Percentiles rank a stretch among this genome's conserved stretches.
These are phyloP conservation scores for Aureobasidium pullulans DNA, from an alignment of 2,329 filamentous ascomycete species.

Conservation along the genomic window DNA sequence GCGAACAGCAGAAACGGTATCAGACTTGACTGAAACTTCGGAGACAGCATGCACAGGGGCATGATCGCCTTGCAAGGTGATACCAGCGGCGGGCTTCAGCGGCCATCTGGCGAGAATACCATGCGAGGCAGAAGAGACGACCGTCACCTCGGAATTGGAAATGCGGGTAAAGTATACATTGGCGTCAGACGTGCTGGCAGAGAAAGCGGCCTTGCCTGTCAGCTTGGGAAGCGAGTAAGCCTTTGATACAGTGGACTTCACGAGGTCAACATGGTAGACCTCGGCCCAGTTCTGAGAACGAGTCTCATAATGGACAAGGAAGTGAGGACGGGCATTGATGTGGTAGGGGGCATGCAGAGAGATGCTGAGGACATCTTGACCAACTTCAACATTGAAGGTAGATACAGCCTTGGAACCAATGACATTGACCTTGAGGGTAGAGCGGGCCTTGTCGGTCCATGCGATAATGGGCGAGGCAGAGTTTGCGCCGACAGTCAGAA, in stretches of 20 bases:
- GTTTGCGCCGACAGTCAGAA: slow-evolving; percentile 69
- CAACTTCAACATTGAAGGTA: slow-evolving; percentile 36
- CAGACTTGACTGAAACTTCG: slow-evolving; percentile 69
- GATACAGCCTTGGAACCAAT: slow-evolving; percentile 45
- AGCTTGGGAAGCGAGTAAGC: slow-evolving; percentile 72
- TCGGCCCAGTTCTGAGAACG: slow-evolving; percentile 68
- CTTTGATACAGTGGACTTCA: slow-evolving; percentile 61
- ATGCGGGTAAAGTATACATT: slow-evolving; percentile 87
- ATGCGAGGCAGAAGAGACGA: slow-evolving; percentile 71
- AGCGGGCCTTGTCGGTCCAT: slow-evolving; percentile 60
- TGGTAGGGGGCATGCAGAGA: slow-evolving; percentile 66
- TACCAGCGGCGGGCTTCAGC: slow-evolving; percentile 37
- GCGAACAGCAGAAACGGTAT: slow-evolving; percentile 66
- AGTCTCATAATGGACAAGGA: slow-evolving; percentile 75
- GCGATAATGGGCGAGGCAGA: slow-evolving; percentile 67
- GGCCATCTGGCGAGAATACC: slow-evolving; percentile 70
- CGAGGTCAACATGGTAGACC: slow-evolving; percentile 74
- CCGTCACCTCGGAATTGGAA: slow-evolving; percentile 62
- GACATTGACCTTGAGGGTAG: slow-evolving; percentile 63
- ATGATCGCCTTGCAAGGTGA: slow-evolving; percentile 17
- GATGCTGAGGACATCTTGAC: slow-evolving; percentile 42
- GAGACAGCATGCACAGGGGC: slow-evolving; percentile 61
- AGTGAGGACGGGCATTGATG: slow-evolving; percentile 67
- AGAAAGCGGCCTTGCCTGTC: slow-evolving; percentile 65
- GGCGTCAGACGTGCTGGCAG: slow-evolving; percentile 66